Evolutionary conservation across 2,329 filamentous ascomycete species (phyloP).

Genomic region (Apiospora koreana): DNA sequence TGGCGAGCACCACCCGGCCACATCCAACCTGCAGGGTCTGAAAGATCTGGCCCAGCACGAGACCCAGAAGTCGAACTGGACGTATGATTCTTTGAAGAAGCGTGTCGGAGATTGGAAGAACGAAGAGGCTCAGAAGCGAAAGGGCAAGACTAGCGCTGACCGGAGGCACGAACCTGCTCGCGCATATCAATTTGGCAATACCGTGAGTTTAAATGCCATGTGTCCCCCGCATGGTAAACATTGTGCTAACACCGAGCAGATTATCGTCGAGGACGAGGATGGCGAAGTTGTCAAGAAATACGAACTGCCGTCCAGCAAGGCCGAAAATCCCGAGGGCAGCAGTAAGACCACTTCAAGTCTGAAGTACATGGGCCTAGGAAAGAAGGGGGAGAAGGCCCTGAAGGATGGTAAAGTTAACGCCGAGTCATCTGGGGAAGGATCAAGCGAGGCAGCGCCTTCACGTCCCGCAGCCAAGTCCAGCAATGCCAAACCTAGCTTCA

Average conservation of each 20-base stretch:
- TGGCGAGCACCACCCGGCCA: constrained; percentile 24
- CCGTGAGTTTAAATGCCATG: constrained; percentile 43
- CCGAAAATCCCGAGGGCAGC: constrained; percentile 41
- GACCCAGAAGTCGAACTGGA: constrained; percentile 42
- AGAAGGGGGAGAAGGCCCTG: constrained; percentile 38
- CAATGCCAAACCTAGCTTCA: constrained; percentile 37
- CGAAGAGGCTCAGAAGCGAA: constrained; percentile 63
- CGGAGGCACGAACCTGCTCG: constrained; percentile 71
- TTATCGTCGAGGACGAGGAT: constrained; percentile 85
- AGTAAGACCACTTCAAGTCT: constrained; percentile 47
- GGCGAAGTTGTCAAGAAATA: constrained; percentile 86
- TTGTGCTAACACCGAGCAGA: constrained; percentile 42
- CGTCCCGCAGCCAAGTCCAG: constrained; percentile 30
- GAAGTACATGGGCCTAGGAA: constrained; percentile 55
- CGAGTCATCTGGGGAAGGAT: constrained; percentile 20
- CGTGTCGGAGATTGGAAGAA: constrained; percentile 54
- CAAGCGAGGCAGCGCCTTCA: constrained; percentile 16
- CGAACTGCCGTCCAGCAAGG: constrained; percentile 63
- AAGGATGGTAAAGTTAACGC: constrained; percentile 23
- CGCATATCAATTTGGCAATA: constrained; percentile 85
- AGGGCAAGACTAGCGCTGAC: constrained; percentile 56
- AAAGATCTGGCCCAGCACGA: constrained; percentile 36
- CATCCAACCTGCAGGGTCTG: constrained; percentile 22
- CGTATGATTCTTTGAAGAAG: constrained; percentile 48
- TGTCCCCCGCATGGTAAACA: neutral